Evolutionary conservation across 805 yeast genomes (phyloP).

Genomic region (Lachancea kluyveri): DNA sequence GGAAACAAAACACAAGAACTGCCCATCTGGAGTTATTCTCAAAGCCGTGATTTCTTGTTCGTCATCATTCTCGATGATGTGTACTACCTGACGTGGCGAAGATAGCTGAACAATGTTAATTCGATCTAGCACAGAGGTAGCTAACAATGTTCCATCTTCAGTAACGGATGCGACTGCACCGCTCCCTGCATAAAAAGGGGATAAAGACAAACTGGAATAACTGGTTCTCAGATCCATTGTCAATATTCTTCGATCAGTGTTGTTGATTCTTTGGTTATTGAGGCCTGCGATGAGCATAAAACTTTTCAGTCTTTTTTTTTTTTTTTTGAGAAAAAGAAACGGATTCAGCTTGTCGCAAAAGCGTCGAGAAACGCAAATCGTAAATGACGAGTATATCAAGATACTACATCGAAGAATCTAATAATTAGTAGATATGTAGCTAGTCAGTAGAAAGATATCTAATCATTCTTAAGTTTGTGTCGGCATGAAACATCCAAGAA

Average conservation of each 20-base stretch:
- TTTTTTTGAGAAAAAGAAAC: no score
- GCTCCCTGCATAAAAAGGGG: constrained; percentile 79
- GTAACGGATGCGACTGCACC: constrained; percentile 71
- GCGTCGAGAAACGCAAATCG: no score
- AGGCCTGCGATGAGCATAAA: constrained; percentile 6
- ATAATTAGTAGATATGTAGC: no score
- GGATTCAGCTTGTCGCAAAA: no score
- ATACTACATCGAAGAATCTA: no score
- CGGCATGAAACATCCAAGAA: no score
- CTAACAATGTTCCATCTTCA: constrained; percentile 54
- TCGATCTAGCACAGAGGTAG: constrained; percentile 77
- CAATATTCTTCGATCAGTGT: no score
- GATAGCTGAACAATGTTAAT: constrained; percentile 60
- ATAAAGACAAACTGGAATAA: constrained; percentile 39
- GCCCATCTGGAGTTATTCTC: constrained; percentile 70
- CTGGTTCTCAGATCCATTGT: constrained; percentile 29
- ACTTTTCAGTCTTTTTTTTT: constrained; percentile 5
- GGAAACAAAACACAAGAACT: constrained; percentile 62
- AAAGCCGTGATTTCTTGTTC: constrained; percentile 75
- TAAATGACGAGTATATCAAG: no score
- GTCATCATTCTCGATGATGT: constrained; percentile 71
- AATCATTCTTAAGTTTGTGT: no score
- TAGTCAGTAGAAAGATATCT: no score
- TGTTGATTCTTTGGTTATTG: no score
- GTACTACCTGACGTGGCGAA: constrained; percentile 36